Evolutionary conservation across 2,329 filamentous ascomycete genomes (phyloP), one percentile per base, ranked within the genome.

Genomic region (Aureobasidium sp.): DNA sequence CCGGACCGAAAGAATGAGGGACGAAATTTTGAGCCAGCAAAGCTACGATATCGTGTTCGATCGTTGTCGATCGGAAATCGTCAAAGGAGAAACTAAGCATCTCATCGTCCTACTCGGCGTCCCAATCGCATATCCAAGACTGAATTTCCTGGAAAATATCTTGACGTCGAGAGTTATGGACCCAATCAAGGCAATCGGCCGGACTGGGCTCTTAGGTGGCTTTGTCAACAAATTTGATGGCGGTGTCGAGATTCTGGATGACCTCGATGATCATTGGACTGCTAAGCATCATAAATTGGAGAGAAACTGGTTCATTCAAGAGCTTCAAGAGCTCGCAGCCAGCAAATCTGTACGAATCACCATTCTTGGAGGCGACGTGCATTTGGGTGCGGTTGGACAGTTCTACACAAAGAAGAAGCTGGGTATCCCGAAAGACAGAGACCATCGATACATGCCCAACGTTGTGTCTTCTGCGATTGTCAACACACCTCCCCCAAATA

Each of bases 401-500:
- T 97, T 99, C 76, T 97, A 93, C 76, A 94, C 90, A 10, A 95
- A 95, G 71, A 87, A 91, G 15, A 94, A 91, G 73, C 80, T 93
- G 26, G 82, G 87, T 6, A 36, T 69, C 3, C 79, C 89, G 3
- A 97, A 97, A 74, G 90, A 97, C 75, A 87, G 86, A 67, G 94
- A 99, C 72, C 92, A 94, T 70, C 84, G 94, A 65, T 99, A 99
- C 72, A 99, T 99, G 88, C 90, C 92, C 5, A 99, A 99, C 69
- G 78, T 99, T 64, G 86, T 97, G 67, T 95, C 92, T 0, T 97
- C 92, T 0, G 92, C 92, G 13, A 97, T 99, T 71, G 93, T 89
- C 69, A 97, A 99, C 71, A 87, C 88, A 15, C 94, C 95, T 5
- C 90, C 92, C 20, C 88, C 92, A 0, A 89, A 94, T 59, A 79